A percentile compares a stretch with the other conserved stretches of the same genome.
Conservation (phyloP, 139 green algal species). For the Pleodorina starrii region DNA sequence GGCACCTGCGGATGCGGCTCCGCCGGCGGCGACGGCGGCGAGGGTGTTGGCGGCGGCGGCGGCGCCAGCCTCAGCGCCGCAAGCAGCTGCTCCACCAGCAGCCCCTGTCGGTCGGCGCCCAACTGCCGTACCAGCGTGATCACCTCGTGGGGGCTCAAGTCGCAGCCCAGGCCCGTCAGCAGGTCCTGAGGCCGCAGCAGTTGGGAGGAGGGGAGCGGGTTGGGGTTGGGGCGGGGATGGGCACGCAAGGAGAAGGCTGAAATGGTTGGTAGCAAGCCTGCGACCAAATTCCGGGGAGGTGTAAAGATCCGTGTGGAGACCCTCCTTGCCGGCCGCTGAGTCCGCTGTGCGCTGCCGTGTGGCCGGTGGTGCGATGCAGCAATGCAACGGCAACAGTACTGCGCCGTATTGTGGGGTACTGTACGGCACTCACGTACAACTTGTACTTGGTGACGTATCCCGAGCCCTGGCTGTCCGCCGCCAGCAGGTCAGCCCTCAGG, state of each 20-base stretch:
- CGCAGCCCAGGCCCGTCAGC: constrained; percentile 9
- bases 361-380: too few relatives aligned
- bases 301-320: too few relatives aligned
- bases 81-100: constrained; percentile 54
- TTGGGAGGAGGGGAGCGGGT: background rate
- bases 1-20: background rate
- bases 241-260: too few relatives aligned
- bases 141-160: constrained; percentile 53
- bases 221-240: background rate
- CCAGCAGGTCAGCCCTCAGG: constrained; percentile 54
- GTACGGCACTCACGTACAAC: constrained; percentile 47
- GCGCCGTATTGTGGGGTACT: too few relatives aligned
- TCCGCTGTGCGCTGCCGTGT: too few relatives aligned
- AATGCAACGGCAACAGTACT: too few relatives aligned
- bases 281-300: too few relatives aligned
- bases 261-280: too few relatives aligned
- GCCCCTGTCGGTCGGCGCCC: constrained; percentile 55
- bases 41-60: background rate
- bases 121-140: constrained; percentile 55
- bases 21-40: background rate
- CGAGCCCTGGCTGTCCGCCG: constrained; percentile 56
- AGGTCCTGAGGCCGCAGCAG: constrained; percentile 17
- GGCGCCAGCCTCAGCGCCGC: constrained; percentile 27
- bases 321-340: too few relatives aligned
- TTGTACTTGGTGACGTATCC: constrained; percentile 47